Evolutionary conservation across 2,329 filamentous ascomycete genomes (phyloP), one percentile per base, ranked within the genome.

Genomic region (Rhinocladiella similis): DNA sequence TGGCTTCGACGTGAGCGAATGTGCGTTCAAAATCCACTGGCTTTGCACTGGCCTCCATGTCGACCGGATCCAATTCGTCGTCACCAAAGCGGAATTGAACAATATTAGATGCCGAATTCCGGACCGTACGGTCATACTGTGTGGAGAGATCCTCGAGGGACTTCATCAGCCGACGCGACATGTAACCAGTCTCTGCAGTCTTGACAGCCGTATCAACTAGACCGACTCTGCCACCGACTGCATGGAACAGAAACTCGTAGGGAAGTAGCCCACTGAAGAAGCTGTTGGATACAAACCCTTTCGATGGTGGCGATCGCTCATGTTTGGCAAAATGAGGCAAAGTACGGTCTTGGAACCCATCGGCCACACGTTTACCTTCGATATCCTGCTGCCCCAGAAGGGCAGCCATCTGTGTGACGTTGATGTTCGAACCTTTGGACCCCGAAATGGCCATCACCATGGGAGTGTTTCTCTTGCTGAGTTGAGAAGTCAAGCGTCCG

Each of bases 381-480:
- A 99, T 97, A 83, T 97, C 97, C 67, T 99, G 94, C 75, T 99
- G 94, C 49, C 94, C 94, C 69, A 99, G 94, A 57, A 92, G 86
- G 54, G 94, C 93, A 70, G 97, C 89, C 94, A 99, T 99, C 77
- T 99, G 94, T 7, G 94, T 94, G 33, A 99, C 94, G 79, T 99
- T 99, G 79, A 99, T 95, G 66, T 90, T 89, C 4, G 91, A 96
- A 70, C 94, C 94, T 73, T 99, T 99, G 52, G 93, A 97, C 47
- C 94, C 94, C 12, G 91, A 97, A 60, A 90, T 94, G 59, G 94
- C 94, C 94, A 99, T 99, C 76, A 96, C 88, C 62, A 97, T 80
- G 5, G 94, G 92, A 0, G 94, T 87, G 66, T 99, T 99, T 76
- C 91, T 91, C 62, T 85, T 88, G 75, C 91, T 97, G 35, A 99